These are phyloP conservation scores for Sugiyamaella lignohabitans DNA, from an alignment of 805 yeast genomes.

Conservation along the genomic window DNA sequence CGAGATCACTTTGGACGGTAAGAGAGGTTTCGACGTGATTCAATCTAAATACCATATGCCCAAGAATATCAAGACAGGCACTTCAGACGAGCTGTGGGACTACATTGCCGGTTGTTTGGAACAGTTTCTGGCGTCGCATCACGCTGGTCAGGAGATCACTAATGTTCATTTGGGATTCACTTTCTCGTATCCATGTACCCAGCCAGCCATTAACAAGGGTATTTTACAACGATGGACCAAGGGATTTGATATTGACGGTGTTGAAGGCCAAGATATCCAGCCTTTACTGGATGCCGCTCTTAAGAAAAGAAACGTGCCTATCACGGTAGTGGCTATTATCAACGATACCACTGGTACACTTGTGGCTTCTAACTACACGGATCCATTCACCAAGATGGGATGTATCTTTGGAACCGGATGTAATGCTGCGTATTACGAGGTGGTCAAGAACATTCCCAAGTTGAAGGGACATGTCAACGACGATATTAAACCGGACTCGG, in stretches of 20 bases:
- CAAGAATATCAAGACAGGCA: conserved; percentile 66
- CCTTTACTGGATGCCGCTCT: conserved; percentile 82
- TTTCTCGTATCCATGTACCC: conserved; percentile 76
- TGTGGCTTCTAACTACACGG: conserved; percentile 91
- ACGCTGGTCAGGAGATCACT: conserved; percentile 36
- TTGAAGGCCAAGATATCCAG: conserved; percentile 91
- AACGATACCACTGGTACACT: conserved; percentile 97
- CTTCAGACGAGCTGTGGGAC: conserved; percentile 66
- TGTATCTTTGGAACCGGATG: conserved; percentile 96
- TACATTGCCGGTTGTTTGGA: conserved; percentile 81
- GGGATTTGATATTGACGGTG: conserved; percentile 89
- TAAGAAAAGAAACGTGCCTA: conserved; percentile 58
- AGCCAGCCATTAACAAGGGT: conserved; percentile 77
- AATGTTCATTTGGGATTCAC: conserved; percentile 87
- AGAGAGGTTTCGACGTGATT: conserved; percentile 73
- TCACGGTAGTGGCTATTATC: conserved; percentile 83
- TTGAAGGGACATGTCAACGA: conserved; percentile 60
- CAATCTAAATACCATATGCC: conserved; percentile 87
- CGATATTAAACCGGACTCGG: conserved; percentile 55
- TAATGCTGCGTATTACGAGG: conserved; percentile 93
- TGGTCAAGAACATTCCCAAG: conserved; percentile 67
- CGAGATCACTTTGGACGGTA: conserved; percentile 75
- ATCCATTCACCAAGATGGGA: conserved; percentile 86
- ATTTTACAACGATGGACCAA: conserved; percentile 93
- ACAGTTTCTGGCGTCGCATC: conserved; percentile 63